phyloP scores from a whole-genome alignment of 2,329 filamentous ascomycete genomes.

The Microsporum ferrugineum region DNA sequence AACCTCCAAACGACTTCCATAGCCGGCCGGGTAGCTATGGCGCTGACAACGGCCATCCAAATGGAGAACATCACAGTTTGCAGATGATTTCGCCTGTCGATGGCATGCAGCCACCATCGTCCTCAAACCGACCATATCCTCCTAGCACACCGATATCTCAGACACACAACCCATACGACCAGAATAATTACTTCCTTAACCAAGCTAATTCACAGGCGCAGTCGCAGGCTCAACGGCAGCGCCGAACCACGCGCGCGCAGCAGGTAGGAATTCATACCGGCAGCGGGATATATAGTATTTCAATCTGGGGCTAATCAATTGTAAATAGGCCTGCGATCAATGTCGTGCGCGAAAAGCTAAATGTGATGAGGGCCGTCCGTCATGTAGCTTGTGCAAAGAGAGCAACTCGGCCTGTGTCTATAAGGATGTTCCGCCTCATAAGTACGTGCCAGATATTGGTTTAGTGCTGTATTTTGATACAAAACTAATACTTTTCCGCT shows the following conservation, averaged over 20 bases:
- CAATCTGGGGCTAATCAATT: neutral
- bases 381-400: constrained; percentile 75
- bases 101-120: constrained; percentile 18
- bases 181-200: constrained; percentile 21
- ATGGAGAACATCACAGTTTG: constrained; percentile 22
- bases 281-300: neutral
- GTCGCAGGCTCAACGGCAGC: constrained; percentile 23
- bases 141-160: constrained; percentile 14
- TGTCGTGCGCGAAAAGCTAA: constrained; percentile 82
- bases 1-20: constrained; percentile 15
- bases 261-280: constrained; percentile 23
- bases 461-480: neutral
- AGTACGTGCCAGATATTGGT: constrained; percentile 45
- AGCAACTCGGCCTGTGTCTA: constrained; percentile 77
- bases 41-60: constrained; percentile 6
- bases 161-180: constrained; percentile 24
- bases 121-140: constrained; percentile 15
- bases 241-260: constrained; percentile 30
- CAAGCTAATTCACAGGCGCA: constrained; percentile 16
- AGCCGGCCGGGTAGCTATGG: neutral
- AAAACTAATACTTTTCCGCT: constrained; percentile 13
- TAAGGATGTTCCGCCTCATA: constrained; percentile 79
- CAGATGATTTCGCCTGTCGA: constrained; percentile 20
- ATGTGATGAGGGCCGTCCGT: constrained; percentile 75
- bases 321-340: constrained; percentile 68